Conservation (phyloP, 148 eudicot species). For the Dysphania ambrosioides region DNA sequence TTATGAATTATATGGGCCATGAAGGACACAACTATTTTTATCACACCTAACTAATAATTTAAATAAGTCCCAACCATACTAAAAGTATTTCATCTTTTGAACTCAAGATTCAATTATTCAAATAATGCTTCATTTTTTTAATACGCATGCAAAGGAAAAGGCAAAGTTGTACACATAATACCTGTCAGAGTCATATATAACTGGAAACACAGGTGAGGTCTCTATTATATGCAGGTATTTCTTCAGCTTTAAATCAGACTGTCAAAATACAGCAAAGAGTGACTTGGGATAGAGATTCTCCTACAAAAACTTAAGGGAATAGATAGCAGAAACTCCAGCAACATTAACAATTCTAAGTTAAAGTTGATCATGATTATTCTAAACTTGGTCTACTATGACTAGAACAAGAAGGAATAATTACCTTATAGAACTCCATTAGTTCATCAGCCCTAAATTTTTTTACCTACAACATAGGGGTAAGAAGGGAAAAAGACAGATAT, state of each 20-base stretch:
- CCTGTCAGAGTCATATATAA: constrained; percentile 80
- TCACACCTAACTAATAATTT: neutral
- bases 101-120: neutral
- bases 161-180: constrained; percentile 27
- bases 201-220: constrained; percentile 80
- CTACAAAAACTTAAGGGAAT: neutral
- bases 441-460: constrained; percentile 79
- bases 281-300: neutral
- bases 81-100: neutral
- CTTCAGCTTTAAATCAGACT: constrained; percentile 95
- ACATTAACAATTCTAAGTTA: neutral
- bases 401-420: constrained; percentile 21
- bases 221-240: constrained; percentile 90
- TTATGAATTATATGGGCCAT: neutral
- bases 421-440: constrained; percentile 92
- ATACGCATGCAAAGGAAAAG: neutral
- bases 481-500: neutral
- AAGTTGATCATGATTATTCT: neutral
- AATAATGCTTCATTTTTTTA: neutral
- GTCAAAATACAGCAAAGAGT: constrained; percentile 25
- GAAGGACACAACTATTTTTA: constrained; percentile 1
- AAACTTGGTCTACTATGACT: neutral
- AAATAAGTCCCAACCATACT: neutral
- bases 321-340: neutral
- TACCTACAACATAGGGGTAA: constrained; percentile 37